Percentiles rank a stretch among this genome's conserved stretches.
Conservation (phyloP, 2,329 filamentous ascomycete species). For the Cytospora chrysosperma region DNA sequence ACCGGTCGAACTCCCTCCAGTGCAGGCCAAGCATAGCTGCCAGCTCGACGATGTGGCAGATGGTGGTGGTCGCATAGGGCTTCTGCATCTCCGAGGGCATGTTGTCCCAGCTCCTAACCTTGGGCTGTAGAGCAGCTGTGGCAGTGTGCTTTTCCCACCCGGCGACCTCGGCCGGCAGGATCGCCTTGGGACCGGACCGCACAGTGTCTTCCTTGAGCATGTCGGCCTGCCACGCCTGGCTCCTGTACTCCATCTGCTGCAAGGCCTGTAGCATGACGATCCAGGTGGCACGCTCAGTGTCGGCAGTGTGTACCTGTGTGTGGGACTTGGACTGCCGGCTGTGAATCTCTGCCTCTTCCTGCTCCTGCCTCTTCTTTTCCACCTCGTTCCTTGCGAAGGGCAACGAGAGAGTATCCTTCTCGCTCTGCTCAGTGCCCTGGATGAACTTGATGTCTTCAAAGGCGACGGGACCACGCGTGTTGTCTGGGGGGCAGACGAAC, state of each 20-base stretch:
- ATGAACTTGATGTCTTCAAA: slow-evolving; percentile 36
- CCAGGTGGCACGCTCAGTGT: slow-evolving; percentile 58
- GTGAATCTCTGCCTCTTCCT: slow-evolving; percentile 20
- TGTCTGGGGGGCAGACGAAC: slow-evolving; percentile 46
- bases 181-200: slow-evolving; percentile 7
- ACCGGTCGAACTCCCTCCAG: slow-evolving; percentile 58
- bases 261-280: slow-evolving; percentile 49
- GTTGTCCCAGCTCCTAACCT: slow-evolving; percentile 50
- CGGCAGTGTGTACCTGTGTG: slow-evolving; percentile 48
- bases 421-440: slow-evolving; percentile 39
- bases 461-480: slow-evolving; percentile 37
- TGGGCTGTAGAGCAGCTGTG: slow-evolving; percentile 45
- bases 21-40: slow-evolving; percentile 54
- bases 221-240: slow-evolving; percentile 44
- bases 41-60: slow-evolving; percentile 55
- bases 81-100: slow-evolving; percentile 49
- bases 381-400: slow-evolving; percentile 1
- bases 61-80: slow-evolving; percentile 54
- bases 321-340: slow-evolving; percentile 31
- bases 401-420: slow-evolving; percentile 31
- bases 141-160: slow-evolving; percentile 38
- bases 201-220: slow-evolving; percentile 32
- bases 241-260: slow-evolving; percentile 50
- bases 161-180: slow-evolving; percentile 29
- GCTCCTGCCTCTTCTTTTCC: slow-evolving; percentile 10